phyloP scores from a whole-genome alignment of 345 rosid species.

The Bruguiera gymnorhiza region DNA sequence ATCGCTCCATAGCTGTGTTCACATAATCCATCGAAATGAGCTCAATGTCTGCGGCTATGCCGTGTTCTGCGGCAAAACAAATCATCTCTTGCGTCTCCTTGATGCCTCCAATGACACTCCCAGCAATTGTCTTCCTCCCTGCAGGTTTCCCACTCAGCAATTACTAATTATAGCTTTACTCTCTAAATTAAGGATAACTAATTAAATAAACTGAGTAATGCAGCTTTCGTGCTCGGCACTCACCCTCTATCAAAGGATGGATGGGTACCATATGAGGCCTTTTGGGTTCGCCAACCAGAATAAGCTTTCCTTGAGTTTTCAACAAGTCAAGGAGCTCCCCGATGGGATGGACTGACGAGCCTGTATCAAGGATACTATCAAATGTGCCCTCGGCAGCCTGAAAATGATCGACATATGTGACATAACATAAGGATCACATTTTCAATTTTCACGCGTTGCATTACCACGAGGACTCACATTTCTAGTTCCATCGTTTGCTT shows the following conservation, averaged over 20 bases:
- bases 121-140: constrained; percentile 23
- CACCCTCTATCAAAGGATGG: constrained; percentile 1
- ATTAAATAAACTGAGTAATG: too few relatives aligned
- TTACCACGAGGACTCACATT: too few relatives aligned
- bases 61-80: constrained; percentile 2
- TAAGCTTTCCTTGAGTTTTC: constrained; percentile 24
- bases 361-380: constrained; percentile 35
- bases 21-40: constrained; percentile 26
- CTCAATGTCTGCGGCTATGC: constrained; percentile 17
- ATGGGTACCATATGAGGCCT: neutral
- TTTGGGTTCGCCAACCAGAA: constrained; percentile 18
- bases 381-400: constrained; percentile 30
- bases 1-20: constrained; percentile 9
- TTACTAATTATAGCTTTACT: too few relatives aligned
- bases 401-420: neutral
- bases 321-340: constrained; percentile 19
- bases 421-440: neutral
- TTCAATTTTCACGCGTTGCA: too few relatives aligned
- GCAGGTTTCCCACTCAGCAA: neutral
- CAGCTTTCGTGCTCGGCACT: neutral
- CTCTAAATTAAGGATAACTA: too few relatives aligned
- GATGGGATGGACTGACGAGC: constrained; percentile 15
- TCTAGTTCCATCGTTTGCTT: too few relatives aligned
- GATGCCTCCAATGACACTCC: constrained; percentile 20
- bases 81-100: constrained; percentile 38